These are phyloP conservation scores for Rosa persica DNA, from an alignment of 306 rosid species.

Conservation along the genomic window DNA sequence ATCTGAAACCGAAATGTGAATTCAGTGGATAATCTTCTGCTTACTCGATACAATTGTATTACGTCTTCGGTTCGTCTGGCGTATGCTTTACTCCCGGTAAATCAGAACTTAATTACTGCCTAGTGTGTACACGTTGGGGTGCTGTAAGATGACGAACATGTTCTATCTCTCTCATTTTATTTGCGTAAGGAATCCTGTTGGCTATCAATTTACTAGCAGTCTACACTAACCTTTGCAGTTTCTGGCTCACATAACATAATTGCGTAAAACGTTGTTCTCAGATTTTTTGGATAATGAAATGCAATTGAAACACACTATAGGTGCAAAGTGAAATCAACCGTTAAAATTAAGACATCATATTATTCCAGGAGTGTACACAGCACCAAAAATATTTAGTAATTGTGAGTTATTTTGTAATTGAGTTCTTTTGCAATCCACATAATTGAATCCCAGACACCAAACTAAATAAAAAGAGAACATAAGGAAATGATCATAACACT, in stretches of 20 bases:
- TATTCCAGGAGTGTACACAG: background rate
- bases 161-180: background rate
- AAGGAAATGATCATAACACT: too few species aligned
- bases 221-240: too few species aligned
- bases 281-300: too few species aligned
- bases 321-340: background rate
- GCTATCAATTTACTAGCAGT: background rate
- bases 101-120: background rate
- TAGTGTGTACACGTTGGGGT: background rate
- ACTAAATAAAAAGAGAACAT: too few species aligned
- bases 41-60: background rate
- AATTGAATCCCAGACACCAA: background rate
- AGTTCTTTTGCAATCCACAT: background rate
- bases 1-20: background rate
- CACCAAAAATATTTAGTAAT: background rate
- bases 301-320: background rate
- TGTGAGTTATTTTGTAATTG: background rate
- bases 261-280: background rate
- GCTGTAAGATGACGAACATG: background rate
- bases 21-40: background rate
- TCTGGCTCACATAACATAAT: background rate
- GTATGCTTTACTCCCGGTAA: background rate
- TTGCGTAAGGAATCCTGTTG: background rate
- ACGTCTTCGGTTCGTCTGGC: background rate
- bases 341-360: background rate